Evolutionary conservation across 2,329 filamentous ascomycete species (phyloP).

Genomic region (Phialophora chinensis): DNA sequence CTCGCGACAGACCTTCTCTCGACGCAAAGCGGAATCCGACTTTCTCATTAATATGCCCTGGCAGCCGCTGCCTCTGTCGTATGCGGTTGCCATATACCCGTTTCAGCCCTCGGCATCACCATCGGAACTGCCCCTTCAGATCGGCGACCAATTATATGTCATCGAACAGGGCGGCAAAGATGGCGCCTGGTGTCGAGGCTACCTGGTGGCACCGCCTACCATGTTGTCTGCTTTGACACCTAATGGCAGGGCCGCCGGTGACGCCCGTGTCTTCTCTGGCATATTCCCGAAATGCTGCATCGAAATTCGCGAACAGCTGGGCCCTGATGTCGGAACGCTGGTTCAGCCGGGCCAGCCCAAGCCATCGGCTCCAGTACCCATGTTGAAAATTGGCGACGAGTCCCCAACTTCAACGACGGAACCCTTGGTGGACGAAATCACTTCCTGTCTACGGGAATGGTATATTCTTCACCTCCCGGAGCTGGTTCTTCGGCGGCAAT

Average conservation of each 20-base stretch:
- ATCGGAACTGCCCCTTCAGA: conserved; percentile 92
- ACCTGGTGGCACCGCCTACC: conserved; percentile 91
- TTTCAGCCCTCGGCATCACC: conserved; percentile 79
- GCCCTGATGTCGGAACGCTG: conserved; percentile 43
- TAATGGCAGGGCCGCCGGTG: conserved; percentile 87
- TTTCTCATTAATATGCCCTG: conserved; percentile 73
- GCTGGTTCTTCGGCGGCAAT: conserved; percentile 81
- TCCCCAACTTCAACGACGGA: conserved; percentile 87
- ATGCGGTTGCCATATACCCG: conserved; percentile 94
- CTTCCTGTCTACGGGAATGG: conserved; percentile 96
- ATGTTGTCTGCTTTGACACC: conserved; percentile 89
- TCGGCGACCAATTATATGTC: conserved; percentile 98
- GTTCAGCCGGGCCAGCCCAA: conserved; percentile 51
- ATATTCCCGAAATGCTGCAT: conserved; percentile 96
- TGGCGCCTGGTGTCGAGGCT: conserved; percentile 92
- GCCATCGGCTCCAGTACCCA: conserved; percentile 89
- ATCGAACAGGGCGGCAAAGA: conserved; percentile 89
- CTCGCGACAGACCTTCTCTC: conserved; percentile 11
- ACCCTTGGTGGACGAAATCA: conserved; percentile 95
- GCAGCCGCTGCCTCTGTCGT: conserved; percentile 96
- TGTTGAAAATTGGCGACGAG: conserved; percentile 97
- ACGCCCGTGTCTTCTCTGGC: conserved; percentile 96
- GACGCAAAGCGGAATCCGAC: conserved; percentile 8
- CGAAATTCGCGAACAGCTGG: conserved; percentile 89
- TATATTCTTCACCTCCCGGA: conserved; percentile 97